Evolutionary conservation across 306 rosid genomes (phyloP), one percentile per base, ranked within the genome.

Genomic region (Ochetophila trinervis): DNA sequence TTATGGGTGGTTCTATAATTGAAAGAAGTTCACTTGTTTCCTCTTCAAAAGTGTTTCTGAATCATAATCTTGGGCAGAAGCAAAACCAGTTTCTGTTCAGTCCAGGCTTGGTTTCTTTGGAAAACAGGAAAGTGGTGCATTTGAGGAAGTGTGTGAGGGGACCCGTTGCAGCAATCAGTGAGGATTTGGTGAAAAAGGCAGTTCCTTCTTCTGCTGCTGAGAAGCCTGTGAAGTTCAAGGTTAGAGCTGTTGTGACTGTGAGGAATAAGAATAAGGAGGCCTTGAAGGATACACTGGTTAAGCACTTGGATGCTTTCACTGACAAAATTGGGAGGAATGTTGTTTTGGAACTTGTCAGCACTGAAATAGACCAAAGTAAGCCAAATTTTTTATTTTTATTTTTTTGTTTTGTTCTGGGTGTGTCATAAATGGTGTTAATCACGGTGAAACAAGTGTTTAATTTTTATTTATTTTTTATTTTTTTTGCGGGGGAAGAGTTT

Each of bases 181-280:
- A 93, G 63, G 94, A 87, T 77, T 80, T 85, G 85, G 58, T 85
- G 17, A 45, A 30, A 12, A 84, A 75, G 64, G 8, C 70, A 22
- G 18, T 53, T 8, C 60, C 59, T 27, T 44, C 76, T 32, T 27
- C 80, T 16, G 50, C 68, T 52, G 62, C 57, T 11, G 89, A 91
- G 50, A 89, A 86, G 69, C 80, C 91, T 3, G 91, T 78, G 53
- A 81, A 78, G 69, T 86, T 84, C 77, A 86, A 70, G 80, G 96
- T 93, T 2, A 79, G 96, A 81, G 97, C 94, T 27, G 96, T 93
- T 17, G 81, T 86, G 4, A 93, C 99, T 8, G 88, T 93, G 35
- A 84, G 86, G 67, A 93, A 93, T 82, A 93, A 87, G 84, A 87
- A 69, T 85, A 93, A 90, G 54, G 96, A 93, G 35, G 97, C 81